Evolutionary conservation across 768 basidiomycete species (phyloP).

Genomic region (Mrakia blollopis): DNA sequence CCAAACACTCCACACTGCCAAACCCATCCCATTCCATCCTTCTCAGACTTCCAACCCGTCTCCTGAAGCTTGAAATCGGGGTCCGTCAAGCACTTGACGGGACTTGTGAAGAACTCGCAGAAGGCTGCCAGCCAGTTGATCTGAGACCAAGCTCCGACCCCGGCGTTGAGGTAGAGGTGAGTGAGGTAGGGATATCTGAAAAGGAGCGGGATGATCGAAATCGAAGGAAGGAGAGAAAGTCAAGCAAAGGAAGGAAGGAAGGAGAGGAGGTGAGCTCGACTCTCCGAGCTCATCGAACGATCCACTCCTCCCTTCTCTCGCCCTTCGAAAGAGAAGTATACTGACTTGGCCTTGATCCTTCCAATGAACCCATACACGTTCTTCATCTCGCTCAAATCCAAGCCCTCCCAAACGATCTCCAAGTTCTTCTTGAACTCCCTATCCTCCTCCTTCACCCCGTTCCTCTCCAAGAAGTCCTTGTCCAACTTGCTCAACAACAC

Average conservation of each 20-base stretch:
- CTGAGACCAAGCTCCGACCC: constrained; percentile 56
- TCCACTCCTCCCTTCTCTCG: neutral
- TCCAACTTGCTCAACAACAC: constrained; percentile 57
- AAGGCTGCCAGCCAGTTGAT: constrained; percentile 54
- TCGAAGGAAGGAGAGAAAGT: neutral
- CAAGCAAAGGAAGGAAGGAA: constrained; percentile 1
- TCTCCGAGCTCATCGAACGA: too few relatives aligned
- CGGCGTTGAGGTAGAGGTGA: constrained; percentile 75
- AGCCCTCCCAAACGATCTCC: constrained; percentile 55
- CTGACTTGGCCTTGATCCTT: constrained; percentile 55
- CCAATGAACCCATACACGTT: constrained; percentile 62
- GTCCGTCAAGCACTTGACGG: constrained; percentile 52
- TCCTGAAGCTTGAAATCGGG: constrained; percentile 60
- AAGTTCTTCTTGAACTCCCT: constrained; percentile 61
- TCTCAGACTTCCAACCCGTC: constrained; percentile 54
- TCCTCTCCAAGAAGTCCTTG: constrained; percentile 48
- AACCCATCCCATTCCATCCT: constrained; percentile 68
- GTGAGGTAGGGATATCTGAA: constrained; percentile 72
- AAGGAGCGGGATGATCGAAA: neutral
- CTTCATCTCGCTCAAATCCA: constrained; percentile 61
- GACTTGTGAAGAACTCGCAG: constrained; percentile 51
- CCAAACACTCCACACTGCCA: constrained; percentile 84
- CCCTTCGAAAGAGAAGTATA: neutral
- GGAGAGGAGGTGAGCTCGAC: neutral
- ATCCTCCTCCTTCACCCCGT: constrained; percentile 45